Percentiles rank a stretch among this genome's conserved stretches.
These are phyloP conservation scores for Fraxinus quadrangulata DNA, from an alignment of 257 asterid genomes.

Conservation along the genomic window DNA sequence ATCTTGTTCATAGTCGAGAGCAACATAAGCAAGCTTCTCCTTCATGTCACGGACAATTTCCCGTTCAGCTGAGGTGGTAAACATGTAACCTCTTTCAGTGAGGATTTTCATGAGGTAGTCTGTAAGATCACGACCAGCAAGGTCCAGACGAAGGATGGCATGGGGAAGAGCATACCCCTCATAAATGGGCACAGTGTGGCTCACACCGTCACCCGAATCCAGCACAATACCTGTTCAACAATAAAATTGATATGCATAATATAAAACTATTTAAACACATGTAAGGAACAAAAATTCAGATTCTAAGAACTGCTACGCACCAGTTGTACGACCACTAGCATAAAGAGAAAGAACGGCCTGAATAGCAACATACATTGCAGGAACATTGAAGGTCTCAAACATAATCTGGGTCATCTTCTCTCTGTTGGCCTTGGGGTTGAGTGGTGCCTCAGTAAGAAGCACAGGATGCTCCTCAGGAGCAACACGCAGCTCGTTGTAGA, in stretches of 20 bases:
- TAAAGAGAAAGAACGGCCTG: conserved; percentile 54
- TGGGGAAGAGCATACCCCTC: conserved; percentile 54
- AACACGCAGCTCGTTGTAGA: conserved; percentile 55
- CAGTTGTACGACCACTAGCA: conserved; percentile 58
- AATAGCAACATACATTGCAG: conserved; percentile 57
- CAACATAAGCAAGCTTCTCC: conserved; percentile 52
- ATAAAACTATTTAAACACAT: background rate
- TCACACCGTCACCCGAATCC: conserved; percentile 59
- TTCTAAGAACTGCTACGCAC: conserved; percentile 23
- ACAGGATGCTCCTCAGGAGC: conserved; percentile 58
- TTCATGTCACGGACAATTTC: conserved; percentile 56
- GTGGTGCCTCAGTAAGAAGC: conserved; percentile 58
- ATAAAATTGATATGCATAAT: background rate
- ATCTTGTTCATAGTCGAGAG: conserved; percentile 52
- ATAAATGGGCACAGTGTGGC: conserved; percentile 52
- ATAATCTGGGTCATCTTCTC: conserved; percentile 58
- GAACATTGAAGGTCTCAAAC: conserved; percentile 53
- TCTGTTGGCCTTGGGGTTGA: conserved; percentile 54
- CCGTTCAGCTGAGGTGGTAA: conserved; percentile 58
- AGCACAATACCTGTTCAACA: conserved; percentile 44
- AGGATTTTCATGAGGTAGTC: conserved; percentile 52
- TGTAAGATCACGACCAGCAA: conserved; percentile 55
- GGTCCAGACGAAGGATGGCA: conserved; percentile 55
- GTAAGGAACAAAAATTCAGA: background rate
- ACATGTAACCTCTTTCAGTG: conserved; percentile 58